Base-by-base conservation (phyloP, 331 rosid genomes). In the Rosa hybrid region DNA sequence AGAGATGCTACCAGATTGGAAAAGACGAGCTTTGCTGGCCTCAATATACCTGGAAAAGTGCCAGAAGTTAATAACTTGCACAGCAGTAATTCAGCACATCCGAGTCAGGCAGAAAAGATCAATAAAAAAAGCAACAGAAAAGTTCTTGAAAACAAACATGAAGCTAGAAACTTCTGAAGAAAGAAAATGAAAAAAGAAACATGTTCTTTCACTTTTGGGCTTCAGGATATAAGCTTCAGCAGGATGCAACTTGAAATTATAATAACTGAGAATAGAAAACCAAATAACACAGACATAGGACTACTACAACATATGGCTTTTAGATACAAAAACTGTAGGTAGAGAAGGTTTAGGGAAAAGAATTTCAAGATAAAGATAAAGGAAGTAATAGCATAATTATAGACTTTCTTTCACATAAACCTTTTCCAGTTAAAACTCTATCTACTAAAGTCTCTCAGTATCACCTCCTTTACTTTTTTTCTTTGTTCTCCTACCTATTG, bases 11-110 rank as follows among this genome's bases (percentile, higher is more conserved):
- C 80, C 90, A 53, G 94, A 85, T 73, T 89, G 81, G 83, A 90
- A 90, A 75, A 91, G 94, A 62, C 90, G 92, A 78, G 87, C 94
- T 88, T 94, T 94, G 85, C 98, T 92, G 77, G 97, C 94, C 84
- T 94, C 98, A 80, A 94, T 94, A 84, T 92, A 94, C 98, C 98
- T 94, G 68, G 48, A 63, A 50, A 82, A 38, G 71, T 25, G 39
- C 18, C 65, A 63, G 7, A 21, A 77, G 48, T 10, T 30, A 27
- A 44, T 38, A 59, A 17, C 17, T 44, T 39, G 12, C 2, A 74
- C 46, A 77, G 54, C 9, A 5, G 34, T 71, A 27, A 38, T 14
- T 18, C 25, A 75, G 17, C 74, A 69, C 68, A 63, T 9, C 39
- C 8, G 3, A 77, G 17, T 23, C 21, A 23, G 42, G 45, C 71